Base-by-base conservation (phyloP, 2,329 filamentous ascomycete species). In the Arthroderma sp. region DNA sequence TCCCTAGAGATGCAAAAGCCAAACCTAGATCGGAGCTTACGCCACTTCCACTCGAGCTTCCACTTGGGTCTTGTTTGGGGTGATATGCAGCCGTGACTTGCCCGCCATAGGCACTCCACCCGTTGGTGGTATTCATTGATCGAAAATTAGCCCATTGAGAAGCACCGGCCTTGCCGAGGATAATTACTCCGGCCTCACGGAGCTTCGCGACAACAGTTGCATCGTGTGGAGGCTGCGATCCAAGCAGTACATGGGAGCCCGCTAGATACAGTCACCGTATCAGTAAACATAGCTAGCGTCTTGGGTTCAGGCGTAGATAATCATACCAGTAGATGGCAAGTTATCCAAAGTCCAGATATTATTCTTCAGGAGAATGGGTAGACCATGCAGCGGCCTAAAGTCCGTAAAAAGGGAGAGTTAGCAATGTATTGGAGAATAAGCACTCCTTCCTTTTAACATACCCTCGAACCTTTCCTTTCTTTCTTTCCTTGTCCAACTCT, bases 341-440 rank as follows among this genome's bases (percentile, higher is more conserved):
- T 71, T 71, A 57, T 83, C 80, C 48, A 73, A 74, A 1, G 73
- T 75, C 8, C 68, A 76, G 42, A 81, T 78, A 55, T 81, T 82
- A 56, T 84, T 80, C 58, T 85, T 85, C 50, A 83, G 71, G 0
- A 79, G 66, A 54, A 82, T 81, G 0, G 81, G 81, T 27, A 86
- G 80, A 5, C 81, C 81, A 55, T 85, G 80, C 1, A 85, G 66
- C 0, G 74, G 74, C 0, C 78, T 72, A 6, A 74, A 42, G 15
- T 22, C 3, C 15, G 15, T 22, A 22, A 22, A 22, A 22, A 22
- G 15, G 15, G 15, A 22, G 15, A 22, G 15, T 22, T 22, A 22
- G 15, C 15, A 22, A 22, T 22, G 15, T 22, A 22, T 22, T 22
- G 15, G 15, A 22, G 15, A 22, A 22, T 22, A 22, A 22, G 15